Evolutionary conservation across 2,329 filamentous ascomycete genomes (phyloP).

Genomic region (Volutella citrinella): DNA sequence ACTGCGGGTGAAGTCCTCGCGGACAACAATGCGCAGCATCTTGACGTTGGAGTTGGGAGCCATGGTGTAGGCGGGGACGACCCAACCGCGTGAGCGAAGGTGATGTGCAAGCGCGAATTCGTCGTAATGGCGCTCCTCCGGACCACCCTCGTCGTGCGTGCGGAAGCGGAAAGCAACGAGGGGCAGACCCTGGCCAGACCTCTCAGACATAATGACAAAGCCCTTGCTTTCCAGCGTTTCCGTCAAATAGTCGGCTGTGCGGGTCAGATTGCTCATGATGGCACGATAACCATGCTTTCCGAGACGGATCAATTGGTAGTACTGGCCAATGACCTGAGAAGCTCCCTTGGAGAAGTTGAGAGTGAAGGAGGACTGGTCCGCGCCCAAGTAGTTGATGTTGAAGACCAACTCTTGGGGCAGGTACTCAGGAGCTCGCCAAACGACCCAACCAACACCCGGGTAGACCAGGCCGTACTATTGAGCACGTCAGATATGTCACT

Average conservation of each 20-base stretch:
- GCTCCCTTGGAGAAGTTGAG: slow-evolving; percentile 97
- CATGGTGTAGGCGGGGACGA: slow-evolving; percentile 96
- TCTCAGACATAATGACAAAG: slow-evolving; percentile 86
- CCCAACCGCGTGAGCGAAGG: slow-evolving; percentile 83
- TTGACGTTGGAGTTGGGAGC: slow-evolving; percentile 84
- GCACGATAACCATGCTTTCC: slow-evolving; percentile 88
- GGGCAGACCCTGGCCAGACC: slow-evolving; percentile 73
- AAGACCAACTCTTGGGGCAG: slow-evolving; percentile 91
- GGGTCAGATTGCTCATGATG: slow-evolving; percentile 93
- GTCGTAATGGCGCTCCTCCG: slow-evolving; percentile 61
- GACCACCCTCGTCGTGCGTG: slow-evolving; percentile 44
- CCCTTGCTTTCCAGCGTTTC: slow-evolving; percentile 69
- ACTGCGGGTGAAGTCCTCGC: slow-evolving; percentile 84
- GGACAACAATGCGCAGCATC: slow-evolving; percentile 87
- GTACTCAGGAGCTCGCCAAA: slow-evolving; percentile 82
- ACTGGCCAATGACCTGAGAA: slow-evolving; percentile 92
- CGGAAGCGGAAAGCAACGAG: slow-evolving; percentile 84
- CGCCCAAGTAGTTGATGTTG: slow-evolving; percentile 98
- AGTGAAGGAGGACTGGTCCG: slow-evolving; percentile 92
- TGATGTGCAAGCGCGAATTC: slow-evolving; percentile 82
- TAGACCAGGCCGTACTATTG: slow-evolving; percentile 64
- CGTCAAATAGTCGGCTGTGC: slow-evolving; percentile 83
- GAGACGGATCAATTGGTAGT: slow-evolving; percentile 94
- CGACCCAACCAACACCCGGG: slow-evolving; percentile 89
- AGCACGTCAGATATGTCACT: neutral